Evolutionary conservation across 768 basidiomycete genomes (phyloP), one percentile per base, ranked within the genome.

Genomic region (Mycena vulgaris): DNA sequence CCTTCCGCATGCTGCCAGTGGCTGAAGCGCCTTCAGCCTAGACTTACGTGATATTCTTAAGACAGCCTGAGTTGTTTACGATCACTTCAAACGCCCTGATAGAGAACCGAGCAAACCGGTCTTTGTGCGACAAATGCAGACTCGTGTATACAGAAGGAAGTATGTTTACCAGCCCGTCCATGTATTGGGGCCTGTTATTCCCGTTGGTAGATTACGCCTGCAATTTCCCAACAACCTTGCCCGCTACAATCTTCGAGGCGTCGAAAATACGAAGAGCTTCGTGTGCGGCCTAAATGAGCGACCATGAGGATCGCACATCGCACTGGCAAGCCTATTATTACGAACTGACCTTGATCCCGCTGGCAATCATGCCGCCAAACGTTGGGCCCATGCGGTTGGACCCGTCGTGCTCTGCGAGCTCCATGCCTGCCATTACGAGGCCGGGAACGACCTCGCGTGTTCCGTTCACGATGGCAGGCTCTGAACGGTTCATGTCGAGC

Each of bases 401-500:
- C 17, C 93, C 93, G 78, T 94, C 93, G 76, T 93, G 91, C 78
- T 94, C 93, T 10, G 91, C 91, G 58, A 95, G 83, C 80, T 95
- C 93, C 93, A 94, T 95, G 19, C 93, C 92, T 49, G 91, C 88
- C 86, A 94, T 88, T 76, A 94, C 87, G 56, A 94, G 84, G 1
- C 93, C 93, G 10, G 92, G 92, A 23, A 86, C 85, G 53, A 94
- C 90, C 83, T 95, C 92, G 55, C 92, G 89, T 23, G 92, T 94
- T 33, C 87, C 86, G 72, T 92, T 93, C 61, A 93, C 91, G 70
- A 93, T 94, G n/a, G 89, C 89, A 5, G 92, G 92, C 79, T 94
- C 93, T n/a, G 93, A 90, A 47, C 90, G 89, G 78, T 88, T 91
- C 93, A 94, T 94, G 81, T 93, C 92, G 70, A 94, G 82, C 72